Base-by-base conservation (phyloP, 2,329 filamentous ascomycete species). In the Pseudogymnoascus sp. region DNA sequence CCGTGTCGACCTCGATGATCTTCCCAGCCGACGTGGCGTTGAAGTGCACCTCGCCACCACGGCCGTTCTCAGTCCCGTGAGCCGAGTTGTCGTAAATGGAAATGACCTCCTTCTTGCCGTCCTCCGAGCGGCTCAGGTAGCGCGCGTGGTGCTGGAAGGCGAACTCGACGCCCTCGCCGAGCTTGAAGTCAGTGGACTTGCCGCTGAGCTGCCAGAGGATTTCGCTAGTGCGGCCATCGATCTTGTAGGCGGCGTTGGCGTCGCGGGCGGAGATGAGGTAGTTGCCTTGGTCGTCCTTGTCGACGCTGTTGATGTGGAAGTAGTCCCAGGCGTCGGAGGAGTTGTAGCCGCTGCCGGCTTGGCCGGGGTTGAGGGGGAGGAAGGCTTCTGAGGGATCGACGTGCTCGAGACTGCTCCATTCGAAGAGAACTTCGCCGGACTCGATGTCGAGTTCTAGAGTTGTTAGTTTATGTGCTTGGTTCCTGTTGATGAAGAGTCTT, bases 351-450 rank as follows among this genome's bases (percentile, higher is more conserved):
- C 69, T 68, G 14, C 75, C 70, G 12, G 73, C 75, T 63, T 80
- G 77, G 25, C 79, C 79, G 0, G 77, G 75, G 65, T 78, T 77
- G 30, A 81, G 72, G 11, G 77, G 75, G 9, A 81, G 72, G 11
- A 80, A 71, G 5, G 77, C 74, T 65, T 81, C 79, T 79, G 55
- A 75, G 1, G 80, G 81, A 45, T 60, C 55, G 6, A 68, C 65
- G 69, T 85, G 80, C 62, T 84, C 81, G 8, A 85, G 72, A 65
- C 79, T 81, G 30, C 76, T 77, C 84, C 83, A 86, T 66, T 86
- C 82, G 65, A 85, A 86, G 9, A 85, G 64, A 3, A 86, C 70
- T 41, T 79, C 74, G 2, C 82, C 82, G 2, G 80, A 84, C 23
- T 79, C 75, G 42, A 71, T 65, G 23, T 70, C 66, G 16, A 70